phyloP scores from a whole-genome alignment of 2,329 filamentous ascomycete species.

The Thelonectria discophora region DNA sequence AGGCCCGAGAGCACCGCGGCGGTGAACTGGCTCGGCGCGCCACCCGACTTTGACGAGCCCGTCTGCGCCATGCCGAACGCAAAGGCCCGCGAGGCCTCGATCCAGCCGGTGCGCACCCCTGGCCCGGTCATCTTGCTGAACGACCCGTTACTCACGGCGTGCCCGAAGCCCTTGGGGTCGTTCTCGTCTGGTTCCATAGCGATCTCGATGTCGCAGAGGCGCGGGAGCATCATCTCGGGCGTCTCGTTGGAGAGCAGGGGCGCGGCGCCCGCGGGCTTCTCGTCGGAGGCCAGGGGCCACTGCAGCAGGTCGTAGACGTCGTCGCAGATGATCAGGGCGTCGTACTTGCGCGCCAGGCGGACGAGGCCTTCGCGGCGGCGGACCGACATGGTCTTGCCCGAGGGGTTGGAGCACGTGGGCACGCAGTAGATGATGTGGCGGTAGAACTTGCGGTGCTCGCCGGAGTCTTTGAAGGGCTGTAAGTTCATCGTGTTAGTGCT shows the following conservation, averaged over 20 bases:
- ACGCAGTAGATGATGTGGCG: conserved; percentile 89
- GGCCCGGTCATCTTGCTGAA: conserved; percentile 90
- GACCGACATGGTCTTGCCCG: conserved; percentile 81
- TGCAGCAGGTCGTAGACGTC: conserved; percentile 96
- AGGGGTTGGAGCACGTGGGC: conserved; percentile 89
- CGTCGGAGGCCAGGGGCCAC: conserved; percentile 62
- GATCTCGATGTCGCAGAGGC: conserved; percentile 81
- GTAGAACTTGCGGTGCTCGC: conserved; percentile 78
- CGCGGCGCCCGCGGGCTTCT: conserved; percentile 11
- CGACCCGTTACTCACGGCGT: conserved; percentile 84
- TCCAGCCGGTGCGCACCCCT: conserved; percentile 88
- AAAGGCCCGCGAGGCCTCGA: conserved; percentile 71
- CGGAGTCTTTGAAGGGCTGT: conserved; percentile 62
- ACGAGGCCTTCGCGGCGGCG: conserved; percentile 74
- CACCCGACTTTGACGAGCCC: conserved; percentile 64
- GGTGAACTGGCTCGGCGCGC: conserved; percentile 64
- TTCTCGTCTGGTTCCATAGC: conserved; percentile 64
- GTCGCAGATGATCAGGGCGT: conserved; percentile 86
- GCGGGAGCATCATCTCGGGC: conserved; percentile 68
- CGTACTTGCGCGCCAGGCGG: conserved; percentile 76
- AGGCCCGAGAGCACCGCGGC: conserved; percentile 62
- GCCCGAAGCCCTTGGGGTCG: conserved; percentile 69
- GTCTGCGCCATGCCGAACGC: conserved; percentile 61
- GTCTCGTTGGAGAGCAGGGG: conserved; percentile 46
- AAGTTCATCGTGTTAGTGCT: not conserved